Percentiles rank a stretch among this genome's conserved stretches.
Evolutionary conservation across 2,329 filamentous ascomycete species (phyloP).

Genomic region (Ascochyta rabiei): DNA sequence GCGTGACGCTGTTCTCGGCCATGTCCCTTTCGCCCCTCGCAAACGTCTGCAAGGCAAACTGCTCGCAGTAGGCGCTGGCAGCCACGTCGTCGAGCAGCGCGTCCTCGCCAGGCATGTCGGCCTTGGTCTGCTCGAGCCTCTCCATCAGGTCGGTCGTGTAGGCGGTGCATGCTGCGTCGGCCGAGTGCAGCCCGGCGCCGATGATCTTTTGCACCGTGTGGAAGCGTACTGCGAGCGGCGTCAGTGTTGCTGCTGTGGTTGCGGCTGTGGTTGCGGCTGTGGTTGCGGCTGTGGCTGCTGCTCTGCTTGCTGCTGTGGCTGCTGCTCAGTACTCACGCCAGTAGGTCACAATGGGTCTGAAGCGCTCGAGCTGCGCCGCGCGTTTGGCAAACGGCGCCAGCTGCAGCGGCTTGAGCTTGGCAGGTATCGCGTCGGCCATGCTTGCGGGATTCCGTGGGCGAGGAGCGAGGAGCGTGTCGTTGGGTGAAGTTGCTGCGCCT

Average conservation of each 20-base stretch:
- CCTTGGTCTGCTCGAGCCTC: conserved; percentile 83
- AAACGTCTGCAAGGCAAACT: conserved; percentile 90
- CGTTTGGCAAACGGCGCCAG: conserved; percentile 83
- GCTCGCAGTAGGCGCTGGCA: conserved; percentile 89
- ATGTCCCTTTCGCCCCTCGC: conserved; percentile 82
- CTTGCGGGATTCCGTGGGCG: neutral
- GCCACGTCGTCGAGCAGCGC: conserved; percentile 84
- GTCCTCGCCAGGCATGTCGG: conserved; percentile 75
- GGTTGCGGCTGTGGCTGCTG: too few relatives aligned
- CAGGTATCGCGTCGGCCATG: conserved; percentile 77
- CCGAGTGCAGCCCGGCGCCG: conserved; percentile 75
- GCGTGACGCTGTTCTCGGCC: conserved; percentile 78
- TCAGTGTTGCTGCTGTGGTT: conserved; percentile 21
- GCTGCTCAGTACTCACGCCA: conserved; percentile 74
- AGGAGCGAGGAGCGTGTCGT: neutral
- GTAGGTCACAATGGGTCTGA: conserved; percentile 88
- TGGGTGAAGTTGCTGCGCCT: neutral
- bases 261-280: too few relatives aligned
- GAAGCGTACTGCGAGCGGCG: conserved; percentile 28
- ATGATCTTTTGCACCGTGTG: conserved; percentile 94
- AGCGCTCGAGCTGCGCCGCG: conserved; percentile 79
- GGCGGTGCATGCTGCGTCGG: conserved; percentile 75
- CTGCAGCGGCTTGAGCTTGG: conserved; percentile 77
- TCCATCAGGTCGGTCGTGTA: conserved; percentile 90
- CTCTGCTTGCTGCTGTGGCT: too few relatives aligned